Evolutionary conservation across 345 rosid species (phyloP).

Genomic region (Passiflora organensis): DNA sequence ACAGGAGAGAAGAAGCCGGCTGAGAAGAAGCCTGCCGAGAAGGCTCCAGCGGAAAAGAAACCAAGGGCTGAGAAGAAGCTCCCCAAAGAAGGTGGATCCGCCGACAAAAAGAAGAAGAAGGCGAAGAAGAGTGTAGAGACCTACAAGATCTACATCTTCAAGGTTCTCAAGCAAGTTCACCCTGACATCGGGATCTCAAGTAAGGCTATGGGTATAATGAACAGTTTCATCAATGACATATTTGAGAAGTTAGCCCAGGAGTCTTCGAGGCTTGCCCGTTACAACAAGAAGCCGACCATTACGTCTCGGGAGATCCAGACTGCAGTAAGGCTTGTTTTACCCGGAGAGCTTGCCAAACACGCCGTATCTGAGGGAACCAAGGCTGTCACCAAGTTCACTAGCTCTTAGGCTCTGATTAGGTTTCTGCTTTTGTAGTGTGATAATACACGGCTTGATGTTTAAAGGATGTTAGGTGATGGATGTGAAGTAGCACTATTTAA

Average conservation of each 20-base stretch:
- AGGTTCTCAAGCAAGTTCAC: slow-evolving; percentile 23
- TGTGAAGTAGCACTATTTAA: background rate
- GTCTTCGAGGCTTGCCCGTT: slow-evolving; percentile 15
- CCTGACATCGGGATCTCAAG: slow-evolving; percentile 24
- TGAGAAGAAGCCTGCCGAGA: slow-evolving; percentile 22
- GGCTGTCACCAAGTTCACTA: slow-evolving; percentile 26
- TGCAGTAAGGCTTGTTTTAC: slow-evolving; percentile 15
- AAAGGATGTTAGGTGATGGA: slow-evolving; percentile 1
- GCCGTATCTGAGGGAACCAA: slow-evolving; percentile 25
- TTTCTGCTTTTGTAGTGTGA: background rate
- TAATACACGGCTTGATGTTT: background rate
- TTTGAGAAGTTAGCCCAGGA: slow-evolving; percentile 24
- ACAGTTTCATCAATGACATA: slow-evolving; percentile 20
- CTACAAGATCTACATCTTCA: slow-evolving; percentile 24
- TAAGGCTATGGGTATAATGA: slow-evolving; percentile 28
- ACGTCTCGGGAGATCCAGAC: slow-evolving; percentile 28
- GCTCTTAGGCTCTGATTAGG: slow-evolving; percentile 12
- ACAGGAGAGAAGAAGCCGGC: slow-evolving; percentile 20
- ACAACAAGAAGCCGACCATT: slow-evolving; percentile 23
- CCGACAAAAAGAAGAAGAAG: slow-evolving; percentile 21
- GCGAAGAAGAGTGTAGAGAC: slow-evolving; percentile 25
- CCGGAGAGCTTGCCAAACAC: slow-evolving; percentile 22
- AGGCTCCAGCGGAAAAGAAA: slow-evolving; percentile 19
- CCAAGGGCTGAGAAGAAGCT: slow-evolving; percentile 22
- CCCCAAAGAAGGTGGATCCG: slow-evolving; percentile 17